Conservation (phyloP, 2,329 filamentous ascomycete genomes). For the Coniochaeta prunicola region DNA sequence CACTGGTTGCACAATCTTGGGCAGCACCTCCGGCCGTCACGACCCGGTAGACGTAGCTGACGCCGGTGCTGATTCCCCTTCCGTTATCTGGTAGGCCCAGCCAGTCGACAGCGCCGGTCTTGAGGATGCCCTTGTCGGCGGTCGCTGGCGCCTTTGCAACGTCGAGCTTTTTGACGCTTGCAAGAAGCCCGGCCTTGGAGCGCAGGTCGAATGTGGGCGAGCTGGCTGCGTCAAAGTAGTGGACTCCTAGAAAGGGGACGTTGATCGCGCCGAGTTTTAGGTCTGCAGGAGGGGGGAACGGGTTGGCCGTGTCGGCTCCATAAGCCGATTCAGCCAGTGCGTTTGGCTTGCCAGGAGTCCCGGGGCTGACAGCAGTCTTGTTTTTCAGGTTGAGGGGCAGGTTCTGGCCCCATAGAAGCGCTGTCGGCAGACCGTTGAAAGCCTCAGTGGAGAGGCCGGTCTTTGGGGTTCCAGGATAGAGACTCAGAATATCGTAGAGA, state of each 20-base stretch:
- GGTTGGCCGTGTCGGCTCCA: conserved; percentile 35
- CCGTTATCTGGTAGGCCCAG: conserved; percentile 33
- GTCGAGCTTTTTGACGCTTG: conserved; percentile 40
- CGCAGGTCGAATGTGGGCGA: conserved; percentile 55
- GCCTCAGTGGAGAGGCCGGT: conserved; percentile 26
- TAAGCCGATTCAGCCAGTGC: conserved; percentile 22
- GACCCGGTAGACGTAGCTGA: conserved; percentile 45
- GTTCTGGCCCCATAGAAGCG: conserved; percentile 29
- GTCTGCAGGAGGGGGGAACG: conserved; percentile 33
- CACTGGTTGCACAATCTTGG: conserved; percentile 33
- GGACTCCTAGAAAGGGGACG: conserved; percentile 47
- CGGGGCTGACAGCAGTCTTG: conserved; percentile 17
- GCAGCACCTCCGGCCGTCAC: conserved; percentile 43
- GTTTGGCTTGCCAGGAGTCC: conserved; percentile 10
- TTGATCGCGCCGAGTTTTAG: conserved; percentile 27
- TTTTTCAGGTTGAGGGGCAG: conserved; percentile 41
- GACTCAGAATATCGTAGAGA: conserved; percentile 47
- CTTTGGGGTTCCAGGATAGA: conserved; percentile 39
- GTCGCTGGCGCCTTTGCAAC: conserved; percentile 42
- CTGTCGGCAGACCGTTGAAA: conserved; percentile 32
- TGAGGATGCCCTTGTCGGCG: conserved; percentile 37
- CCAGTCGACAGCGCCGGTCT: conserved; percentile 49
- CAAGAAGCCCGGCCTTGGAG: conserved; percentile 25
- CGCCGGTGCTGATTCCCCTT: conserved; percentile 27
- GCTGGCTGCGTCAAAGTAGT: conserved; percentile 54